phyloP scores from a whole-genome alignment of 2,329 filamentous ascomycete genomes.

The Aspergillus sclerotialis region DNA sequence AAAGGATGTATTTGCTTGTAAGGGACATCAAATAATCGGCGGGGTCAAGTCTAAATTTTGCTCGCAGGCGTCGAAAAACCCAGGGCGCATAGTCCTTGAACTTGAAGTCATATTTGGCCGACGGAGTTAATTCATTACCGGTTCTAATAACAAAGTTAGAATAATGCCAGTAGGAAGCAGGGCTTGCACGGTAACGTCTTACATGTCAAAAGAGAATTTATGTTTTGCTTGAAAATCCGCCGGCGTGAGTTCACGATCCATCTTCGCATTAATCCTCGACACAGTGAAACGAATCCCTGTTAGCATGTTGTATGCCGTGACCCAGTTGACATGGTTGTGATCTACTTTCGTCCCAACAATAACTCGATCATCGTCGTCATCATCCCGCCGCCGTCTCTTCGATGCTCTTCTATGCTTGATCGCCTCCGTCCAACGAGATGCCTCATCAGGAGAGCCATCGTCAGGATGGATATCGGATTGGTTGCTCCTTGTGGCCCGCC shows the following conservation, averaged over 20 bases:
- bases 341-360: conserved; percentile 96
- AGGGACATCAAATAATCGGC: conserved; percentile 97
- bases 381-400: conserved; percentile 73
- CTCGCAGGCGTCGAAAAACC: conserved; percentile 90
- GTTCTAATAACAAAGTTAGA: conserved; percentile 54
- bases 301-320: conserved; percentile 98
- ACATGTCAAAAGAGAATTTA: conserved; percentile 99
- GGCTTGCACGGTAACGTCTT: conserved; percentile 77
- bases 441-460: conserved; percentile 56
- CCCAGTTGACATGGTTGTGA: conserved; percentile 93
- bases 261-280: conserved; percentile 91
- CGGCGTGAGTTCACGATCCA: conserved; percentile 82
- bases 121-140: conserved; percentile 93
- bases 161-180: conserved; percentile 13
- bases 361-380: conserved; percentile 84
- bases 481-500: conserved; percentile 75
- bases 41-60: conserved; percentile 83
- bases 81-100: conserved; percentile 99
- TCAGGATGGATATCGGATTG: conserved; percentile 79
- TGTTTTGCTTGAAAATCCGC: conserved; percentile 90
- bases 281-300: conserved; percentile 97
- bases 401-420: conserved; percentile 87
- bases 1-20: conserved; percentile 97
- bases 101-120: conserved; percentile 99
- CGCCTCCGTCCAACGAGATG: conserved; percentile 83